Evolutionary conservation across 2,329 filamentous ascomycete genomes (phyloP).

Genomic region (Botrytis fabae): DNA sequence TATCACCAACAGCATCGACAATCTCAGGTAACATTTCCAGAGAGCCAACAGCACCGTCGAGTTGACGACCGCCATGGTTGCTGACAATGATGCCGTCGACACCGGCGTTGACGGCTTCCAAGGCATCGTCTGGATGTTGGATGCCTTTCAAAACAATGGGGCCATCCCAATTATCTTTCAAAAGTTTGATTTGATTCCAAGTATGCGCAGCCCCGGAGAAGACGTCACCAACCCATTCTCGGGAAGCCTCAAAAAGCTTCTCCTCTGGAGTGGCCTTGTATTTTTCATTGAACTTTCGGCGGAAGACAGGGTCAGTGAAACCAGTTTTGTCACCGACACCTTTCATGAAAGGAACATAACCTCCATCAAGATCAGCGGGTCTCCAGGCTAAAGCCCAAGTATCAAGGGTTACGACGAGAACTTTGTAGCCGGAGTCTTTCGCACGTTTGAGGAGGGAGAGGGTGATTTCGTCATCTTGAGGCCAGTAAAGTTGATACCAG

Average conservation of each 20-base stretch:
- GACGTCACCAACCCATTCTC: constrained; percentile 53
- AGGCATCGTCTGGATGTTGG: constrained; percentile 50
- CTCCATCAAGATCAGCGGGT: constrained; percentile 64
- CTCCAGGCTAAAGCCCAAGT: constrained; percentile 70
- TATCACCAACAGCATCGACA: constrained; percentile 59
- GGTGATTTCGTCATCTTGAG: constrained; percentile 64
- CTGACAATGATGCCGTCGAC: constrained; percentile 55
- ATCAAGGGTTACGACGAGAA: constrained; percentile 71
- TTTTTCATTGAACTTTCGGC: constrained; percentile 55
- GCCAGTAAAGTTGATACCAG: constrained; percentile 80
- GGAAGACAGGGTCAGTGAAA: constrained; percentile 67
- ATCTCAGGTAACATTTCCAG: constrained; percentile 61
- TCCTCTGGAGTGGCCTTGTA: constrained; percentile 46
- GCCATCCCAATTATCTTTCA: constrained; percentile 62
- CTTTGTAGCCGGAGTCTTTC: constrained; percentile 60
- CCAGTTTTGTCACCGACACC: constrained; percentile 61
- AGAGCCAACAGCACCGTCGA: constrained; percentile 55
- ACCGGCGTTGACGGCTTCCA: constrained; percentile 47
- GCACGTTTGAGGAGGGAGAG: constrained; percentile 62
- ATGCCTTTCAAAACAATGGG: constrained; percentile 65
- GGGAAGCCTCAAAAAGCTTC: constrained; percentile 51
- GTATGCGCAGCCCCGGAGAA: constrained; percentile 55
- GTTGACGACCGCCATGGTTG: constrained; percentile 59
- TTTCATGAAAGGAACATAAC: constrained; percentile 59
- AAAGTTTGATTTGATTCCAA: constrained; percentile 62